Percentiles rank a stretch among this genome's conserved stretches.
Evolutionary conservation across 192 early-diverging fungal genomes (phyloP).

Genomic region (Linnemannia zychae): DNA sequence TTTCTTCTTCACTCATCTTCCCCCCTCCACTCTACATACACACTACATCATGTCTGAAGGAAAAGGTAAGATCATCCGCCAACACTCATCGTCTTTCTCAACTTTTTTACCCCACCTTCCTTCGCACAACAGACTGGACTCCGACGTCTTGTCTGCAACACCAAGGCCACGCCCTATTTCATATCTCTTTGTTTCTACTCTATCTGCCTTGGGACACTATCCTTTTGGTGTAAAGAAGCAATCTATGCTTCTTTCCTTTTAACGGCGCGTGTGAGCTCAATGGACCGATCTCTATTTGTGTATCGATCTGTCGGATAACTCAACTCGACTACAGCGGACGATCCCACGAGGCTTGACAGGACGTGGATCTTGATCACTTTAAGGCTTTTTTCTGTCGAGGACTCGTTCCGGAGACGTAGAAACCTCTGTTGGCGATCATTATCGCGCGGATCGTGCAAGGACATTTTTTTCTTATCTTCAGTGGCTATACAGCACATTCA

Average conservation of each 20-base stretch:
- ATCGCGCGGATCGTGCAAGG: background rate
- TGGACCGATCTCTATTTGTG: background rate
- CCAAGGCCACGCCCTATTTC: background rate
- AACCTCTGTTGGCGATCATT: background rate
- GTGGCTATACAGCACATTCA: too few species aligned
- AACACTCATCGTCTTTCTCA: background rate
- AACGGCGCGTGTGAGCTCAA: background rate
- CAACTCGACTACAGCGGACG: background rate
- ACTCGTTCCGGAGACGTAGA: background rate
- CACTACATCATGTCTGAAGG: slow-evolving; percentile 56
- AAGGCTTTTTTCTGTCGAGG: background rate
- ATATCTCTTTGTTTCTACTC: too few species aligned
- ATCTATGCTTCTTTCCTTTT: background rate
- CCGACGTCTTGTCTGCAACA: background rate
- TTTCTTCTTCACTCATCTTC: slow-evolving; percentile 12
- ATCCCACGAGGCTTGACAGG: background rate
- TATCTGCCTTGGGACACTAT: background rate
- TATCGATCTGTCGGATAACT: background rate
- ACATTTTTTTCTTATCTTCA: background rate
- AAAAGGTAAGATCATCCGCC: slow-evolving; percentile 49
- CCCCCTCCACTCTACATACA: slow-evolving; percentile 15
- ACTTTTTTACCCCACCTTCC: background rate
- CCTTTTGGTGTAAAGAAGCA: background rate
- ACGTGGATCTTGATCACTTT: background rate
- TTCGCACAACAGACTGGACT: background rate